A percentile compares a stretch with the other conserved stretches of the same genome.
Evolutionary conservation across 805 yeast species (phyloP).

Genomic region (Wickerhamomyces kurtzmanii): DNA sequence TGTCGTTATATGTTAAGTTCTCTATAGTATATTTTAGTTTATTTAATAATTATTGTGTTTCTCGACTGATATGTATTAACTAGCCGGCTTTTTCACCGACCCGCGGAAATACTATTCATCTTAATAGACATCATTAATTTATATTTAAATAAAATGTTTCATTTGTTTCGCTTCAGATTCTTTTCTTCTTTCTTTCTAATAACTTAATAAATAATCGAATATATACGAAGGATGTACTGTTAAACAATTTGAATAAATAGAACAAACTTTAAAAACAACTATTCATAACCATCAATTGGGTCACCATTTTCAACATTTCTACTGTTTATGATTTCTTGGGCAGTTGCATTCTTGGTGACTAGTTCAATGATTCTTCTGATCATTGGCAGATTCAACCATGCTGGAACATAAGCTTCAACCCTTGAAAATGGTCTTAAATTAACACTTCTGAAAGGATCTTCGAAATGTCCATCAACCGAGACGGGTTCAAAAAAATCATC

Average conservation of each 20-base stretch:
- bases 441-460: constrained; percentile 74
- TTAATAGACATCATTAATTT: no score
- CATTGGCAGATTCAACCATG: constrained; percentile 83
- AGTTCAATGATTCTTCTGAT: constrained; percentile 84
- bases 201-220: constrained; percentile 4
- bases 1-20: neutral
- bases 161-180: neutral
- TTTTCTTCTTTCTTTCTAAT: constrained; percentile 3
- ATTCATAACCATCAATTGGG: constrained; percentile 5
- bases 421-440: constrained; percentile 69
- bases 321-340: constrained; percentile 36
- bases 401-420: constrained; percentile 89
- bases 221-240: neutral
- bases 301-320: constrained; percentile 11
- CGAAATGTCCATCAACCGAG: constrained; percentile 64
- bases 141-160: neutral
- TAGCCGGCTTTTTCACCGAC: no score
- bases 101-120: no score
- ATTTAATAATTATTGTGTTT: no score
- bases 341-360: constrained; percentile 75
- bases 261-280: neutral
- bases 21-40: no score
- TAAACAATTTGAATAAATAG: neutral
- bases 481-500: constrained; percentile 65
- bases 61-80: no score